phyloP scores from a whole-genome alignment of 2,329 filamentous ascomycete genomes.

The Nothopassalora personata region DNA sequence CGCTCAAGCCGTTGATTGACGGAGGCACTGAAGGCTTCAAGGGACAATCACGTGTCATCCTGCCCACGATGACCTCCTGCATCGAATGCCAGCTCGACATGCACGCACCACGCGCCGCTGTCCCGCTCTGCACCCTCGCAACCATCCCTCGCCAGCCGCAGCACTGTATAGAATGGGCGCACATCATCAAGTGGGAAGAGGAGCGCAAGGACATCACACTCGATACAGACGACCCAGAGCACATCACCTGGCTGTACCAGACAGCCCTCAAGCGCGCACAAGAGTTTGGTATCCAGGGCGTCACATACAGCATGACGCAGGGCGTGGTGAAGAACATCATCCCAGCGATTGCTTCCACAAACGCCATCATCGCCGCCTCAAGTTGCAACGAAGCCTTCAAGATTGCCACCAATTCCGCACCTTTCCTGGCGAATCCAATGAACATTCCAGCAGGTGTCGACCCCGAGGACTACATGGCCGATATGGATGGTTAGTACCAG shows the following conservation, averaged over 20 bases:
- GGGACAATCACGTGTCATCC: constrained; percentile 85
- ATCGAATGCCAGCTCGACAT: constrained; percentile 98
- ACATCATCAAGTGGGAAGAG: constrained; percentile 92
- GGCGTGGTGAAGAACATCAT: constrained; percentile 99
- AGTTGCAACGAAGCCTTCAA: constrained; percentile 98
- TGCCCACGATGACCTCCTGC: constrained; percentile 89
- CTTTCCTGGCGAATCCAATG: constrained; percentile 68
- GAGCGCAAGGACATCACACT: constrained; percentile 66
- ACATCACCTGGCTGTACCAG: constrained; percentile 94
- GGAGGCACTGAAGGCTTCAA: constrained; percentile 98
- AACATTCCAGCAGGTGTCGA: constrained; percentile 19
- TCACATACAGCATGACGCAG: constrained; percentile 93
- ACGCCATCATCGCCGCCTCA: constrained; percentile 89
- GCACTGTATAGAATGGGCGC: constrained; percentile 98
- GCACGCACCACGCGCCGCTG: constrained; percentile 94
- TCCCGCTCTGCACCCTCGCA: constrained; percentile 92
- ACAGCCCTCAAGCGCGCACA: constrained; percentile 74
- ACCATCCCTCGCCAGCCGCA: constrained; percentile 95
- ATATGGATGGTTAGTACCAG: constrained; percentile 8
- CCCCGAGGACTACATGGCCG: constrained; percentile 15
- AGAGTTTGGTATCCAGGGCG: constrained; percentile 85
- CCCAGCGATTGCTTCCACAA: constrained; percentile 94
- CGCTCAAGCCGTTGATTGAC: constrained; percentile 88
- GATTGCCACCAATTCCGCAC: constrained; percentile 76
- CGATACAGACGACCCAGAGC: constrained; percentile 93